A percentile compares a stretch with the other conserved stretches of the same genome.
Evolutionary conservation across 306 rosid genomes (phyloP).

Genomic region (Vachellia collinsii): DNA sequence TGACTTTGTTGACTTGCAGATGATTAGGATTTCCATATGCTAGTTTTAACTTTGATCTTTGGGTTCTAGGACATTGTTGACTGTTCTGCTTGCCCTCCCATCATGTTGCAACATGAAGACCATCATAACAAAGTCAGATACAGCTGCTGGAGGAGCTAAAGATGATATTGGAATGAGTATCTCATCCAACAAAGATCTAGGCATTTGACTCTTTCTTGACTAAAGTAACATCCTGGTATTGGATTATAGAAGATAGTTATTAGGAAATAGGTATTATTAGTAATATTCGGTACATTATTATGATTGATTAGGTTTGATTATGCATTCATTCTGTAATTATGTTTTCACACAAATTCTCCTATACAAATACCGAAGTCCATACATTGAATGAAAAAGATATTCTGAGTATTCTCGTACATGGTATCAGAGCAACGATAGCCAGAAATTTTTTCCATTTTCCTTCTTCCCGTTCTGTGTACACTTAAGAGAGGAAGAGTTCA

Average conservation of each 20-base stretch:
- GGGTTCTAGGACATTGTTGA: constrained; percentile 7
- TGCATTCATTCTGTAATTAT: no score
- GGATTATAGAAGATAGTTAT: background rate
- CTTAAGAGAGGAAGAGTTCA: no score
- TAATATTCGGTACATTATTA: no score
- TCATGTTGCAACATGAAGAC: background rate
- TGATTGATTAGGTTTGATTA: no score
- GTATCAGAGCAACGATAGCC: no score
- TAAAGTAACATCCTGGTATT: background rate
- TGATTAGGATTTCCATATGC: background rate
- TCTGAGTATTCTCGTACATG: no score
- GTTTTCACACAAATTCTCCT: no score
- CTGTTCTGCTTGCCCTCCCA: background rate
- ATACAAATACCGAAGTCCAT: no score
- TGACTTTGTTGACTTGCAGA: background rate
- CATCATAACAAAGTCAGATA: background rate
- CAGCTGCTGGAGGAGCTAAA: constrained; percentile 12
- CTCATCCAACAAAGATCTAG: background rate
- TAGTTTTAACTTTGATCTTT: background rate
- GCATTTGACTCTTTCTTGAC: background rate
- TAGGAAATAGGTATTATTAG: no score
- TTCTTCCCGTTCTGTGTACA: no score
- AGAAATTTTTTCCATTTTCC: no score
- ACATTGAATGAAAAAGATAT: no score
- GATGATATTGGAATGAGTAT: background rate